Base-by-base conservation (phyloP, 441 rosid species). In the Codiaeum variegatum region DNA sequence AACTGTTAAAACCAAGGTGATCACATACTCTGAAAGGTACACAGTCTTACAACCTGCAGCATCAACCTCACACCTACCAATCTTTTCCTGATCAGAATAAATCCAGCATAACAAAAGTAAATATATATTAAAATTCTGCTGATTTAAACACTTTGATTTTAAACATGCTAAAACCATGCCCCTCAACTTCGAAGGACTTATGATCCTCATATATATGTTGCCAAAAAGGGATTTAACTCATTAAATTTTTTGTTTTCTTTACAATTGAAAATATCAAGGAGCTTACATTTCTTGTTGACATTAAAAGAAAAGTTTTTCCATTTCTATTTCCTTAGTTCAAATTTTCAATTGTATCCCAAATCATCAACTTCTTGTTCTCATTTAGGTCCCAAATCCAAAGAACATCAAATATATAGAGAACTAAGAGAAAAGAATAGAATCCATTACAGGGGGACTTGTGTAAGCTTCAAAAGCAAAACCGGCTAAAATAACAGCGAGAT, bases 391-490 rank as follows among this genome's bases (percentile, higher is more conserved):
- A 52, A 6, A 21, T 51, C 6, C 24, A 52, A 62, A 18, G 16
- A 13, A 69, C 40, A 36, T 21, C n/a, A 32, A 58, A 46, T 5
- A 46, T 5, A 38, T 4, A 62, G 23, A 62, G 23, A 59, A 1
- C 13, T 0, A 67, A 23, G 38, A 44, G 62, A 47, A 46, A 21
- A 40, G 44, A 40, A 40, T 40, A 1, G 56, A 64, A 38, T 80
- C 11, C 2, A 9, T 55, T 80, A 92, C 98, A 29, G 94, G 87
- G 32, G 96, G 91, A 18, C 73, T 86, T 16, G 89, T 85, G 72
- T 92, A 91, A 2, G 97, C 86, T 81, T 92, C 99, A 77, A 92
- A 94, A 28, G 98, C 92, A 71, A 94, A 94, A 70, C 99, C 98
- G 52, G 98, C 98, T 26, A 94, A 96, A 71, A 94, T 83, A 47